Evolutionary conservation across 2,329 filamentous ascomycete genomes (phyloP).

Genomic region (Xenoacremonium recifei): DNA sequence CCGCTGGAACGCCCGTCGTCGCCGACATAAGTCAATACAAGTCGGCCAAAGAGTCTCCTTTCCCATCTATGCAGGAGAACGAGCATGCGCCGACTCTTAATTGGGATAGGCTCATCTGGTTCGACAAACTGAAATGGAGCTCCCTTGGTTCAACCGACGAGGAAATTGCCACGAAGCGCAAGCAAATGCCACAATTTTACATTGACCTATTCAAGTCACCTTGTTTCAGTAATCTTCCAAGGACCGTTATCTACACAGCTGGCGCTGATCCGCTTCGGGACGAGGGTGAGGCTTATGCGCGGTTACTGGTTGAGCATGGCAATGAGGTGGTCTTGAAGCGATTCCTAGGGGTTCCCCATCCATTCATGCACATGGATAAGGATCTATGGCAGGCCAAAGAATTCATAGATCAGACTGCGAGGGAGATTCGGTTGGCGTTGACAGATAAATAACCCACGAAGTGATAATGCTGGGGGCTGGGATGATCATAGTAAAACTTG

Average conservation of each 20-base stretch:
- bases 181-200: constrained; percentile 18
- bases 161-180: constrained; percentile 1
- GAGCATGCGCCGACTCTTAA: constrained; percentile 42
- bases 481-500: no score
- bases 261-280: constrained; percentile 46
- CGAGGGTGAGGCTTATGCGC: constrained; percentile 47
- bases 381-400: constrained; percentile 34
- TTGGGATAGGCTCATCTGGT: constrained; percentile 42
- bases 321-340: constrained; percentile 44
- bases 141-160: constrained; percentile 13
- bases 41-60: constrained; percentile 36
- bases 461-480: no score
- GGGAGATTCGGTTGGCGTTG: constrained; percentile 28
- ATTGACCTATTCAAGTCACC: constrained; percentile 35
- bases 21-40: constrained; percentile 38
- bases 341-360: constrained; percentile 48
- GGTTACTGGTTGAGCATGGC: constrained; percentile 40
- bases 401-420: constrained; percentile 32
- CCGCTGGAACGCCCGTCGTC: constrained; percentile 39
- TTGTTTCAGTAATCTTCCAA: constrained; percentile 31
- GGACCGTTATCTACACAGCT: constrained; percentile 42
- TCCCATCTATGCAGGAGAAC: constrained; percentile 39
- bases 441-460: constrained; percentile 1
- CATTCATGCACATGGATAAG: constrained; percentile 49
- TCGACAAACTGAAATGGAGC: constrained; percentile 34